Evolutionary conservation across 768 basidiomycete genomes (phyloP), one percentile per base, ranked within the genome.

Genomic region (Pisolithus marmoratus): DNA sequence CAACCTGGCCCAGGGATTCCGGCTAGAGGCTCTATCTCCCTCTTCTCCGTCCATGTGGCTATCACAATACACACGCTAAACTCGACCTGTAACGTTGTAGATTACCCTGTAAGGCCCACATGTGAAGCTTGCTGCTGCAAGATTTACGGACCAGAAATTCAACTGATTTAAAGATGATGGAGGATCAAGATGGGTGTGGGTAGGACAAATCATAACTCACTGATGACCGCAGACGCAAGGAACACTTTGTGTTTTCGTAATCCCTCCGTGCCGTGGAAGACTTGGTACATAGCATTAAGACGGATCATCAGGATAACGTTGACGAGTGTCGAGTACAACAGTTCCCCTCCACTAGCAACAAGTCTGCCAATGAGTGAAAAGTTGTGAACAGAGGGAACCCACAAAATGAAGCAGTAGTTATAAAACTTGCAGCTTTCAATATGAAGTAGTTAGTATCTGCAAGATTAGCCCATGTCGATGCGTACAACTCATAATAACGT

Each of bases 371-470:
- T 8, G 24, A 5, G n/a, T 37, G 14, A 15, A 5, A 14, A 0
- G 11, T 52, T 9, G 29, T 22, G 8, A 11, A 19, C 4, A 26
- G 9, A 29, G 1, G n/a, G 9, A 27, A 15, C 57, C 50, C 52
- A 64, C 62, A 64, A 45, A 47, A 50, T 59, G 1, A 54, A 8
- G n/a, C 62, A 63, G 26, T 57, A 57, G 38, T 55, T 62, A 54
- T 64, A 63, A 36, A 29, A 2, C 54, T 51, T 64, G 52, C 62
- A 63, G 34, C 62, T 63, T 17, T 7, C 31, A 20, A 22, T 7
- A 4, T 19, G 8, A 40, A 19, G 14, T 22, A 5, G n/a, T 41
- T 19, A 41, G 19, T 12, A 8, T 19, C 40, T 41, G 4, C n/a
- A 19, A 19, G 14, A 19, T 8, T 12, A 11, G 20, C 8, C n/a